A percentile compares a stretch with the other conserved stretches of the same genome.
Conservation (phyloP, 192 early-diverging fungal species). For the Irineochytrium annulatum region DNA sequence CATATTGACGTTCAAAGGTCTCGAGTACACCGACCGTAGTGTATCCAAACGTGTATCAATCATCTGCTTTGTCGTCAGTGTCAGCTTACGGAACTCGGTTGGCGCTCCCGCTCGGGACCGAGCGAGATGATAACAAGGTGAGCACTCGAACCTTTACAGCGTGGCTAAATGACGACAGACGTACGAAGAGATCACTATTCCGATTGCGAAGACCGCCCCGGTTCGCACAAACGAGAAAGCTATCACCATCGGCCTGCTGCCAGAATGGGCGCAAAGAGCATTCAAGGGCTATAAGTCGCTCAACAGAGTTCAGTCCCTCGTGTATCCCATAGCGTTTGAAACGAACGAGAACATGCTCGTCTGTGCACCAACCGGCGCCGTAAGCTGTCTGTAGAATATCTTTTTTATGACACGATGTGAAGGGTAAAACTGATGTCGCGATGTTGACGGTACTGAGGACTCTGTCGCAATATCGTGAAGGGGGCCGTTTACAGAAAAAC, state of each 20-base stretch:
- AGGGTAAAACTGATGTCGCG: conserved; percentile 97
- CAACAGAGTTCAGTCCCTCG: conserved; percentile 94
- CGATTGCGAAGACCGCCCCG: conserved; percentile 66
- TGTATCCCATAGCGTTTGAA: conserved; percentile 88
- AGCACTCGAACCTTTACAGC: conserved; percentile 7
- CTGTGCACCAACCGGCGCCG: conserved; percentile 95
- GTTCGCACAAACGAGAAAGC: conserved; percentile 58
- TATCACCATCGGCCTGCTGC: conserved; percentile 67
- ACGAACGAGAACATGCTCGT: conserved; percentile 99
- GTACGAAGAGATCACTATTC: conserved; percentile 91
- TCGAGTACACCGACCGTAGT: conserved; percentile 23
- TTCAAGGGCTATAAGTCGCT: conserved; percentile 83
- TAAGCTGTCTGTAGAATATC: conserved; percentile 36
- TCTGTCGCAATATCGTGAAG: conserved; percentile 58
- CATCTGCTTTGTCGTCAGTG: conserved; percentile 64
- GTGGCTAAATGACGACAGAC: conserved; percentile 41
- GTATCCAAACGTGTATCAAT: conserved; percentile 84
- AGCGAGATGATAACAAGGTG: conserved; percentile 62
- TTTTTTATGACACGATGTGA: neutral
- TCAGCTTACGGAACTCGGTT: conserved; percentile 76
- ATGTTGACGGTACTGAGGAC: conserved; percentile 87
- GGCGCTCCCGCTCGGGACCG: conserved; percentile 73
- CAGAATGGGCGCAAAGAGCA: conserved; percentile 60
- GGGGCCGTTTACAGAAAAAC: conserved; percentile 61
- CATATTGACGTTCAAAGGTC: conserved; percentile 3